Evolutionary conservation across 108 stramenopile genomes (phyloP), one percentile per base, ranked within the genome.

Genomic region (Discostella stelligeroides): DNA sequence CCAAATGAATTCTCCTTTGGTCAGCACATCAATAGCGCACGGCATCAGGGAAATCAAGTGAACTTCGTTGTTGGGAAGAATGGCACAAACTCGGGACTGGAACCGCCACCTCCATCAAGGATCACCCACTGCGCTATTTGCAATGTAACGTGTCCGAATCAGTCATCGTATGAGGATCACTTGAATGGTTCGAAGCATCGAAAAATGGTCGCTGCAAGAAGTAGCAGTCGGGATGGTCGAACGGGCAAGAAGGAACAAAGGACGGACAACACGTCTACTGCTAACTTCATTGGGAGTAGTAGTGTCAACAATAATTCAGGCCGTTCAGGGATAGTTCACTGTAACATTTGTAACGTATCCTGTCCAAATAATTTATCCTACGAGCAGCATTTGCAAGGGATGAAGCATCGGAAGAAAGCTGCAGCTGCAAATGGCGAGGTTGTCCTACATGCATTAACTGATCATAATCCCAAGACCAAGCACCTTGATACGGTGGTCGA

Each of bases 361-460:
- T 68, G 67, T 46, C 54, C 54, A 7, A 41, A 68, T 40, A 43
- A 57, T 11, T 9, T 46, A 5, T 41, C 67, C n/a, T 58, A 57
- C 41, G 43, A 27, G 18, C 43, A 68, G 40, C 67, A 68, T 45
- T 29, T 58, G 56, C 11, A n/a, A 34, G 71, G 71, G 4, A 72
- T 55, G 38, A 72, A 60, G 29, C 71, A 72, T 56, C n/a, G 12
- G 53, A 63, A 63, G 38, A 57, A 43, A 56, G 62, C 63, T 38
- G 47, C 11, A 12, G 43, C 53, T 42, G 49, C 37, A 0, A 14
- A 54, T 54, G 8, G 1, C 25, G 53, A 15, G 13, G 53, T 6
- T 54, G 13, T 54, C 27, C 27, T 18, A 7, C 48, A 49, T 49
- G 48, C 48, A 0, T 14, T 21, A 17, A 21, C 15, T 23, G 18